Base-by-base conservation (phyloP, 352 stramenopile species). In the Globisporangium radiosum region DNA sequence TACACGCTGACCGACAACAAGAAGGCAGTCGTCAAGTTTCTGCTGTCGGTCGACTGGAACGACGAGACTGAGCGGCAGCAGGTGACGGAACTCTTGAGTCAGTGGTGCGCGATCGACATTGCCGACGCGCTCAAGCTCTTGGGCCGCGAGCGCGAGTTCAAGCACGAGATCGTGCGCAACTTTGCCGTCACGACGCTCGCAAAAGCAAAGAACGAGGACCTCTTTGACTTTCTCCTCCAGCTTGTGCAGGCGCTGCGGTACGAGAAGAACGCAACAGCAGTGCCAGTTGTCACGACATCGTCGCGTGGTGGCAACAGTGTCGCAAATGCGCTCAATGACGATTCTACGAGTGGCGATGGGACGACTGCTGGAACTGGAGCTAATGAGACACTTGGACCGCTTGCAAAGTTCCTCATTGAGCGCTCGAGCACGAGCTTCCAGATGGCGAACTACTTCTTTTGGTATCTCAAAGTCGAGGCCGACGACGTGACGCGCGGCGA, bases 401-500 rank as follows among this genome's bases (percentile, higher is more conserved):
- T 99, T 5, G 95, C 92, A 48, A 78, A 76, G 39, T 99, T 99
- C 72, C 70, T 99, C 36, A 98, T 99, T 62, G 80, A 91, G 49
- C 85, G 97, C 17, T 97, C 96, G 11, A 91, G 87, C 42, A 86
- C 74, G 25, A 98, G 96, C 59, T 93, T 99, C 57, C 82, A 98
- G 56, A 89, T 99, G 66, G 96, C 97, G 37, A 99, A 98, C 64
- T 99, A 98, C 57, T 90, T 99, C n/a, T 99, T 98, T 63, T 99
- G 96, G 89, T 95, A 91, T 51, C 53, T 92, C 9, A 87, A 92
- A 53, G 85, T 93, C 6, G 85, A 95, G 56, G 71, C 83, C 38
- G 72, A 76, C 3, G 85, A 95, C 53, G 72, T 86, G 57, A 81
- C 65, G 9, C 80, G 78, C 25, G 25, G 25, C 25, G 81, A 95